phyloP scores from a whole-genome alignment of 202 grass and related monocot species.

The Schoenoplectus triqueter region DNA sequence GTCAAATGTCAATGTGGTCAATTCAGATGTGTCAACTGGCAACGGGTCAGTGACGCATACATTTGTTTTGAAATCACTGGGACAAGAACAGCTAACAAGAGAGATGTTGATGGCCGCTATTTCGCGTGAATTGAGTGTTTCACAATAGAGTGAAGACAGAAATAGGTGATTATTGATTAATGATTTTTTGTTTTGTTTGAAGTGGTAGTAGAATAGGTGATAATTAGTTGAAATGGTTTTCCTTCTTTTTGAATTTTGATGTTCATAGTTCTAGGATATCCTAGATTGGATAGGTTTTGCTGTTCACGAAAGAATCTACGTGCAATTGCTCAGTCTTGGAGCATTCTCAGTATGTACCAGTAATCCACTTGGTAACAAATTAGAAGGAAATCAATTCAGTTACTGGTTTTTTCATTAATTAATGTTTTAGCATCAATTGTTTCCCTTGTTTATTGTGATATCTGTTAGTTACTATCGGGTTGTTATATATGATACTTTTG shows the following conservation, averaged over 20 bases:
- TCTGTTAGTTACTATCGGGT: background rate
- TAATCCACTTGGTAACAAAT: background rate
- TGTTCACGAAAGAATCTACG: background rate
- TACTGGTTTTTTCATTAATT: conserved; percentile 2
- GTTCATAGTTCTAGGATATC: conserved; percentile 44
- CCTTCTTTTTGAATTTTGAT: conserved; percentile 22
- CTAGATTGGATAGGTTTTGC: conserved; percentile 36
- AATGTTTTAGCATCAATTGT: background rate
- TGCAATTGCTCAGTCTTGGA: conserved; percentile 12
- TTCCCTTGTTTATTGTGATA: background rate
- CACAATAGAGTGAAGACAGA: conserved; percentile 26
- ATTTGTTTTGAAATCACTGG: conserved; percentile 62
- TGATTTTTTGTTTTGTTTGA: conserved; percentile 11
- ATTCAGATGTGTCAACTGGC: conserved; percentile 57
- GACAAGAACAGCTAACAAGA: conserved; percentile 56
- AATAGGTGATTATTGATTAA: conserved; percentile 13
- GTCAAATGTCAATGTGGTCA: conserved; percentile 53
- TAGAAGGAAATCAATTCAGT: conserved; percentile 30
- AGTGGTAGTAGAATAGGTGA: conserved; percentile 5
- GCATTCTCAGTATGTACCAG: conserved; percentile 30
- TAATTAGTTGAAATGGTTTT: background rate
- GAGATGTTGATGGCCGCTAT: conserved; percentile 70
- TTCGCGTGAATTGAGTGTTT: conserved; percentile 50
- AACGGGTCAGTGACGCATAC: conserved; percentile 67
- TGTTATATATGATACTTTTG: background rate